These are phyloP conservation scores for Leucaena leucocephala DNA, from an alignment of 306 rosid genomes.

Conservation along the genomic window DNA sequence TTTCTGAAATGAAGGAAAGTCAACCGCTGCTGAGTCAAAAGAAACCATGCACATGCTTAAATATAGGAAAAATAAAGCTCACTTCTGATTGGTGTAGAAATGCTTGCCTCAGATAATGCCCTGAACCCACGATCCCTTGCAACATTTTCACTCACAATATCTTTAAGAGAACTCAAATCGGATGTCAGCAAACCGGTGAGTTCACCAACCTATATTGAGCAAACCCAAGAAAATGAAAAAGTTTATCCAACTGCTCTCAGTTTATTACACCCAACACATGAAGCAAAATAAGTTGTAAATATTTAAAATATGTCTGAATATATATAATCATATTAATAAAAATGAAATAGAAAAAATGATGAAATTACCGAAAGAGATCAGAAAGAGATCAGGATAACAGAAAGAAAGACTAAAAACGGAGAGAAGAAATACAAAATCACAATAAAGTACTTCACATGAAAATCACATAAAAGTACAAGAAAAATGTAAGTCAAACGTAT, in stretches of 20 bases:
- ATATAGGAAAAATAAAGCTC: conserved; percentile 83
- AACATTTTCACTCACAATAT: conserved; percentile 77
- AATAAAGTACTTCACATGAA: neutral
- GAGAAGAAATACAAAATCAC: conserved; percentile 1
- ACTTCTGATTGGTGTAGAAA: conserved; percentile 89
- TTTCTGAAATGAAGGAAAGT: conserved; percentile 32
- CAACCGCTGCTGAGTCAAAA: conserved; percentile 35
- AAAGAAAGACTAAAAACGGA: conserved; percentile 5
- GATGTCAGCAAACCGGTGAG: conserved; percentile 90
- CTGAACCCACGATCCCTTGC: conserved; percentile 98
- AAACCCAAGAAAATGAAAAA: conserved; percentile 45
- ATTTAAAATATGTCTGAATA: neutral
- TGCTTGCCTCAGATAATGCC: conserved; percentile 99
- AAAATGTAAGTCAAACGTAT: neutral
- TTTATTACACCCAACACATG: neutral
- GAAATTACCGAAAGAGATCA: conserved; percentile 22
- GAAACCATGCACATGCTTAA: conserved; percentile 51
- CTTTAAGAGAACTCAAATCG: conserved; percentile 85
- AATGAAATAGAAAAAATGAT: conserved; percentile 2
- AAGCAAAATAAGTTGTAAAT: conserved; percentile 18
- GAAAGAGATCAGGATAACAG: conserved; percentile 13
- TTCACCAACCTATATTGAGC: conserved; percentile 76
- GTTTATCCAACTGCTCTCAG: neutral
- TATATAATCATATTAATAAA: neutral
- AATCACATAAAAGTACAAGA: conserved; percentile 14